Evolutionary conservation across 139 green algal genomes (phyloP).

Genomic region (Chlorella sorokiniana): DNA sequence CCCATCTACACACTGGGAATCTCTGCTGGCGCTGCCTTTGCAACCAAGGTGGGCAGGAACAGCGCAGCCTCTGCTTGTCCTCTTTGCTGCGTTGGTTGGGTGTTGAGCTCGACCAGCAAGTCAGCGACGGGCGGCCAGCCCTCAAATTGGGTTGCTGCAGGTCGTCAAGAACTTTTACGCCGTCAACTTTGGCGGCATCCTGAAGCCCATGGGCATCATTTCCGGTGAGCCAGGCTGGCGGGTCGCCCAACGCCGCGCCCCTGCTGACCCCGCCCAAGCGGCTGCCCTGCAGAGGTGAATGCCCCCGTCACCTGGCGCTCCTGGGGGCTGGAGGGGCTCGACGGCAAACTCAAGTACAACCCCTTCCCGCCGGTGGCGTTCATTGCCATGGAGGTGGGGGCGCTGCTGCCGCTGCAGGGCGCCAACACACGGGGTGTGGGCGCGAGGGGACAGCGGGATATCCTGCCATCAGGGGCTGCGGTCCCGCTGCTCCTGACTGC

Average conservation of each 20-base stretch:
- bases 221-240: background rate
- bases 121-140: no score
- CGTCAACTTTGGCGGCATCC: slow-evolving; percentile 17
- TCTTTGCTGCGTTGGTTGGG: no score
- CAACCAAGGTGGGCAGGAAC: slow-evolving; percentile 5
- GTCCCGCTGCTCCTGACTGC: no score
- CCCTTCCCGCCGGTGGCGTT: slow-evolving; percentile 23
- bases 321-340: background rate
- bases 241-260: no score
- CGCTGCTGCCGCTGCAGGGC: background rate
- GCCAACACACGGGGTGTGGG: no score
- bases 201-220: slow-evolving; percentile 24
- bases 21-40: slow-evolving; percentile 15
- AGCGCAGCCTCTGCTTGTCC: background rate
- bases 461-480: no score
- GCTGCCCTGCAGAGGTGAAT: slow-evolving; percentile 21
- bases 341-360: slow-evolving; percentile 12
- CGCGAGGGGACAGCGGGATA: no score
- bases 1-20: slow-evolving; percentile 23
- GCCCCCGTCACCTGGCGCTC: slow-evolving; percentile 1
- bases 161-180: slow-evolving; percentile 20
- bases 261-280: no score
- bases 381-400: slow-evolving; percentile 3
- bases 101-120: no score
- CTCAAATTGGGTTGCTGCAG: background rate